Evolutionary conservation across 108 stramenopile genomes (phyloP).

Genomic region (Pseudonitzschia delicatissima): DNA sequence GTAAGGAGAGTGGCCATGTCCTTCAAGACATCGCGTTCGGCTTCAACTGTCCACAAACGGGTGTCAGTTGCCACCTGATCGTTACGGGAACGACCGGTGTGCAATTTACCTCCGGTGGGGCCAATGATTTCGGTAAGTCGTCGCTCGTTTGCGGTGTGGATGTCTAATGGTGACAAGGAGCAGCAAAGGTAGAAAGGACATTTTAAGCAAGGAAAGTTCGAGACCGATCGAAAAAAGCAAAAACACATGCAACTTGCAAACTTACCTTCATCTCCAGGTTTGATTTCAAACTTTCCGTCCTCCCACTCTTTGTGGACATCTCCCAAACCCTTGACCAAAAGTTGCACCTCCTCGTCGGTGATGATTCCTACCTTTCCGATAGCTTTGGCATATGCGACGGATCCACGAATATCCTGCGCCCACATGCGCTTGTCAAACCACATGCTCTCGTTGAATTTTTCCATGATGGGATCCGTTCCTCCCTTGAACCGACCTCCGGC

Average conservation of each 20-base stretch:
- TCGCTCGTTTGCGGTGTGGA: slow-evolving; percentile 99
- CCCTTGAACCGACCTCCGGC: slow-evolving; percentile 96
- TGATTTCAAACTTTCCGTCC: slow-evolving; percentile 78
- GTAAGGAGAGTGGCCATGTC: slow-evolving; percentile 70
- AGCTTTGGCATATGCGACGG: slow-evolving; percentile 94
- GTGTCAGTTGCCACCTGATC: slow-evolving; percentile 98
- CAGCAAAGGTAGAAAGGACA: neutral
- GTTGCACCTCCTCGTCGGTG: slow-evolving; percentile 73
- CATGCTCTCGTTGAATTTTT: slow-evolving; percentile 97
- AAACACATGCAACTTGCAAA: neutral
- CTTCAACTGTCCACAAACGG: slow-evolving; percentile 92
- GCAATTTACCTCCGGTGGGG: slow-evolving; percentile 92
- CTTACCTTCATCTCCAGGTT: slow-evolving; percentile 85
- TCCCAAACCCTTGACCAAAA: slow-evolving; percentile 78
- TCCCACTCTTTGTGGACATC: slow-evolving; percentile 90
- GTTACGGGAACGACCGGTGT: slow-evolving; percentile 97
- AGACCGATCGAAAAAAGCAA: neutral
- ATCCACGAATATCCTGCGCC: slow-evolving; percentile 93
- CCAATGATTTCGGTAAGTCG: slow-evolving; percentile 96
- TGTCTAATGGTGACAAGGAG: slow-evolving; percentile 66
- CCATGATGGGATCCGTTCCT: slow-evolving; percentile 99
- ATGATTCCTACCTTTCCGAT: slow-evolving; percentile 85
- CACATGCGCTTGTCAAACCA: slow-evolving; percentile 97
- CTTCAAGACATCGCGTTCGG: slow-evolving; percentile 76
- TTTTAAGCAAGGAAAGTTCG: neutral